Conservation (phyloP, 768 basidiomycete genomes). For the Russula sp. region DNA sequence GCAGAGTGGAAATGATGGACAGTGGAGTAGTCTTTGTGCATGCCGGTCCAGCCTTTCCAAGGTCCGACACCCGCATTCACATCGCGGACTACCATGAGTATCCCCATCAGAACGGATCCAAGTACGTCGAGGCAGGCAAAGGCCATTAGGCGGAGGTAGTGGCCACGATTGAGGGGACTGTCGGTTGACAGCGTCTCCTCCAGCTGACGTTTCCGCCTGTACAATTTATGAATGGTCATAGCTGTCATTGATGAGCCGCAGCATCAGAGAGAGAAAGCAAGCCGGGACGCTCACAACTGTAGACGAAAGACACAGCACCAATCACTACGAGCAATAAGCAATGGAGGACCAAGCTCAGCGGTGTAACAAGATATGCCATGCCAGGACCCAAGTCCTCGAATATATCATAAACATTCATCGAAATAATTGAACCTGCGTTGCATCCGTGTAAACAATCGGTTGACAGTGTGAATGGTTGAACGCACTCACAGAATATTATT, state of each 20-base stretch:
- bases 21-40: no score
- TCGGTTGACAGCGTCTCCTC: slow-evolving; percentile 12
- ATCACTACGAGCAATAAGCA: slow-evolving; percentile 27
- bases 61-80: not conserved
- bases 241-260: slow-evolving; percentile 15
- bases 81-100: not conserved
- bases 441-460: not conserved
- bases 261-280: not conserved
- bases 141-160: not conserved
- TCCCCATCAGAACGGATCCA: not conserved
- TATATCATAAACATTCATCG: not conserved
- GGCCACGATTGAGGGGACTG: slow-evolving; percentile 30
- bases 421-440: not conserved
- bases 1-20: no score
- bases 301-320: slow-evolving; percentile 29
- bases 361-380: slow-evolving; percentile 26
- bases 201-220: slow-evolving; percentile 25
- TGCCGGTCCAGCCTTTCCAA: no score
- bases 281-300: slow-evolving; percentile 28
- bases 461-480: not conserved
- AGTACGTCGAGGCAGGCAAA: not conserved
- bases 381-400: slow-evolving; percentile 40
- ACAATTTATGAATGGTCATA: slow-evolving; percentile 25
- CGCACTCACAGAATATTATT: not conserved
- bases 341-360: slow-evolving; percentile 20